Conservation (phyloP, 2,329 filamentous ascomycete species). For the Sarocladium oryzae region DNA sequence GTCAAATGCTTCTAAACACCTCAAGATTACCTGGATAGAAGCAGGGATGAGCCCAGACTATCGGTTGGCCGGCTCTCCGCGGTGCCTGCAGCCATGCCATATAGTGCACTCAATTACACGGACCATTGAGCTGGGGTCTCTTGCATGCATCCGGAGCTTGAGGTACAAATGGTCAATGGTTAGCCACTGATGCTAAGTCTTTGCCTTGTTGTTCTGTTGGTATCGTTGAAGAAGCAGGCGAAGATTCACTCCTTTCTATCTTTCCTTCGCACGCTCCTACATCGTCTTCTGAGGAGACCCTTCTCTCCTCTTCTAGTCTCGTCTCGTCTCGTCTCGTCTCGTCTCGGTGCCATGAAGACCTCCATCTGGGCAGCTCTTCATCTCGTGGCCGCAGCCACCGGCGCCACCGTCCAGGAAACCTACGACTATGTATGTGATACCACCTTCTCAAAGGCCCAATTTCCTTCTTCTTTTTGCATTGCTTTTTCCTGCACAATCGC, state of each 20-base stretch:
- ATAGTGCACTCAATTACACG: too few species aligned
- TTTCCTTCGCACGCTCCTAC: neutral
- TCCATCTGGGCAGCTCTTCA: slow-evolving; percentile 6
- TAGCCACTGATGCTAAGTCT: neutral
- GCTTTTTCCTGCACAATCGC: too few species aligned
- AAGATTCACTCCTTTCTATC: neutral
- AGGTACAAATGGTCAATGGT: neutral
- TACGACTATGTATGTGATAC: slow-evolving; percentile 19
- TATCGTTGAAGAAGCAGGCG: neutral
- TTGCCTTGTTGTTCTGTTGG: neutral
- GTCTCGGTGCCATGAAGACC: neutral
- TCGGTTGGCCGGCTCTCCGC: neutral
- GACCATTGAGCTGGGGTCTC: too few species aligned
- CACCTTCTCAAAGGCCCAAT: neutral
- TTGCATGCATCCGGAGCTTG: neutral
- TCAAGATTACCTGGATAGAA: neutral
- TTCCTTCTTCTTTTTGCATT: too few species aligned
- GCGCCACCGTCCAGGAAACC: slow-evolving; percentile 10
- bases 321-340: too few species aligned
- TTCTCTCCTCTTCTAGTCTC: too few species aligned
- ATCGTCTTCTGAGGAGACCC: neutral
- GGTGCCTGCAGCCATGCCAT: too few species aligned
- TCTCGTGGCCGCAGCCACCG: slow-evolving; percentile 6
- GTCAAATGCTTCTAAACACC: neutral
- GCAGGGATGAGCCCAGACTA: neutral